These are phyloP conservation scores for Pythium brassicae DNA, from an alignment of 352 stramenopile genomes.

Conservation along the genomic window DNA sequence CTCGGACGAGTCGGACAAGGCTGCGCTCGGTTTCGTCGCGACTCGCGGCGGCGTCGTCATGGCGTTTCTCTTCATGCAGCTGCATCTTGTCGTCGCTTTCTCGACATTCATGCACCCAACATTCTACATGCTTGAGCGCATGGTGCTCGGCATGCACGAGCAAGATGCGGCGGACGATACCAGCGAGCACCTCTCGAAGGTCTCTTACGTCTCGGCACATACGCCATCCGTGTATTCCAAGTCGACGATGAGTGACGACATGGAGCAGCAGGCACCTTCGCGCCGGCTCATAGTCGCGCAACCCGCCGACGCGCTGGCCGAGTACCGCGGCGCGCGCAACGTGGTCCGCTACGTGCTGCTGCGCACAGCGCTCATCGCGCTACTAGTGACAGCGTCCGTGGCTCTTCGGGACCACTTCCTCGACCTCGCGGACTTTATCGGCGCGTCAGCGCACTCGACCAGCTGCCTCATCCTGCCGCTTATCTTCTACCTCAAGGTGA, in stretches of 20 bases:
- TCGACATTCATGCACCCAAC: slow-evolving; percentile 39
- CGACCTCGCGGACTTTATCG: slow-evolving; percentile 26
- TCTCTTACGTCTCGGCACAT: slow-evolving; percentile 8
- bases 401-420: slow-evolving; percentile 15
- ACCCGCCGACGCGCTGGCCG: slow-evolving; percentile 7
- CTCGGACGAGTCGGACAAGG: slow-evolving; percentile 12
- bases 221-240: slow-evolving; percentile 17
- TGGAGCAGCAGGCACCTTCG: slow-evolving; percentile 6
- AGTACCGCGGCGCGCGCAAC: slow-evolving; percentile 18
- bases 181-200: slow-evolving; percentile 2
- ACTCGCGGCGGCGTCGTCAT: slow-evolving; percentile 31
- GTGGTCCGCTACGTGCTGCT: slow-evolving; percentile 19
- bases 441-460: slow-evolving; percentile 18
- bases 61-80: slow-evolving; percentile 44
- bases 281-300: slow-evolving; percentile 4
- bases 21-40: slow-evolving; percentile 33
- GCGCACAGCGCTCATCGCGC: slow-evolving; percentile 15
- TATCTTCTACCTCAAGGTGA: slow-evolving; percentile 31
- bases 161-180: neutral
- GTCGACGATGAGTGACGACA: slow-evolving; percentile 12
- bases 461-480: slow-evolving; percentile 31
- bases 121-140: slow-evolving; percentile 43
- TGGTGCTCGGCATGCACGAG: slow-evolving; percentile 41
- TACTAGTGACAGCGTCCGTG: slow-evolving; percentile 18
- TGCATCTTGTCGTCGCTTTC: slow-evolving; percentile 49